A percentile compares a stretch with the other conserved stretches of the same genome.
These are phyloP conservation scores for Neurospora sp. DNA, from an alignment of 495 filamentous ascomycete species.

Conservation along the genomic window DNA sequence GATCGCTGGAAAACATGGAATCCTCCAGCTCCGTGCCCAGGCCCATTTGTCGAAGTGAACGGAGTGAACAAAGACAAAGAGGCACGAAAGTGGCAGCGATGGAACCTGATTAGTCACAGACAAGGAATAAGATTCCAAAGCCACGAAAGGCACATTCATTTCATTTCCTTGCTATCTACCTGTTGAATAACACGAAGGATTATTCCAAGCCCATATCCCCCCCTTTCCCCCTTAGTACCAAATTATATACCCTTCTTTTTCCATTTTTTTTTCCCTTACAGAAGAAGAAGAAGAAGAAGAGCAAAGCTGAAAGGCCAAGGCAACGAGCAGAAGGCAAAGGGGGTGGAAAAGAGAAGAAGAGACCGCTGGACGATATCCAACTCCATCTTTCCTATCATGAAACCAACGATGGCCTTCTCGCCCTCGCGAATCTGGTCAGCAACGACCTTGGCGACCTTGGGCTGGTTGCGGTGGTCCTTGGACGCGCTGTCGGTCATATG, in stretches of 20 bases:
- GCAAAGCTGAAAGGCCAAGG: neutral
- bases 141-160: too few species aligned
- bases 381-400: neutral
- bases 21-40: neutral
- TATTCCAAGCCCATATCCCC: too few species aligned
- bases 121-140: neutral
- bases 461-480: conserved; percentile 80
- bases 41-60: neutral
- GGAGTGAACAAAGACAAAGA: neutral
- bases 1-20: neutral
- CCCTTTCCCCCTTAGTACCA: too few species aligned
- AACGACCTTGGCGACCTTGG: conserved; percentile 73
- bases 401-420: neutral
- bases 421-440: conserved; percentile 58
- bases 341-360: neutral
- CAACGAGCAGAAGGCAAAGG: neutral
- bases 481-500: too few species aligned
- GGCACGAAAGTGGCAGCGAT: neutral
- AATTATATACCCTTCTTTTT: too few species aligned
- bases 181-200: too few species aligned
- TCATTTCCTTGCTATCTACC: too few species aligned
- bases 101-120: neutral
- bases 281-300: neutral
- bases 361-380: neutral
- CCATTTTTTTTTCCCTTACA: too few species aligned